Evolutionary conservation across 2,329 filamentous ascomycete genomes (phyloP), one percentile per base, ranked within the genome.

Genomic region (Hymenoscyphus repandus): DNA sequence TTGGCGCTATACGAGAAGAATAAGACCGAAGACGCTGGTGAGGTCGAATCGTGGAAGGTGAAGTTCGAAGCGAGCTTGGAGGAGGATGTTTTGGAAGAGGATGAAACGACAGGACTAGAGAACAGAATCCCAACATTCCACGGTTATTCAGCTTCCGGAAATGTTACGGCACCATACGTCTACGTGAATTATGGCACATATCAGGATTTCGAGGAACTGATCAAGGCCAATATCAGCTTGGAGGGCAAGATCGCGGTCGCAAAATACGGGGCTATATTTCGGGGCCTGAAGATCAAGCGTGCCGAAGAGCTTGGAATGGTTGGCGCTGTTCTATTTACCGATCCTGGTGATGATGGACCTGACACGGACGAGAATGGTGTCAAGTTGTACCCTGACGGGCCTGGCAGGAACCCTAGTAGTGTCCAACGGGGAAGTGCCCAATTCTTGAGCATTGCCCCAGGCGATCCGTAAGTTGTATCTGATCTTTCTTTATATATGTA

Each of bases 121-220:
- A 79, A 90, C 62, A 77, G 89, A 30, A 78, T 97, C 20, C 90
- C 92, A 1, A 92, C 86, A 0, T 97, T 97, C 72, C 92, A 97
- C 65, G 93, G 92, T 47, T 97, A 96, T 69, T 95, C 90, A 3
- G 90, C 90, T 4, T 91, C 77, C 53, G 92, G 92, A 27, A 95
- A 97, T 67, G 92, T 95, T 43, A 96, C 92, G 0, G 90, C 82
- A 2, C 80, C 82, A 12, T 93, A 88, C 58, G 88, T 96, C 31
- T 97, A 86, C 64, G 90, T 88, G 66, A 96, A 96, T 69, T 95
- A 93, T 63, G 92, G 91, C 47, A 93, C 88, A 0, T 95, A 85
- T 64, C 72, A 78, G 57, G 92, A 97, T 66, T 97, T 85, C 58
- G 86, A 93, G 60, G 90, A 95, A 57, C 76, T 97, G 12, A 64